Conservation (phyloP, 2,329 filamentous ascomycete species). For the Neofusicoccum umdonicola region DNA sequence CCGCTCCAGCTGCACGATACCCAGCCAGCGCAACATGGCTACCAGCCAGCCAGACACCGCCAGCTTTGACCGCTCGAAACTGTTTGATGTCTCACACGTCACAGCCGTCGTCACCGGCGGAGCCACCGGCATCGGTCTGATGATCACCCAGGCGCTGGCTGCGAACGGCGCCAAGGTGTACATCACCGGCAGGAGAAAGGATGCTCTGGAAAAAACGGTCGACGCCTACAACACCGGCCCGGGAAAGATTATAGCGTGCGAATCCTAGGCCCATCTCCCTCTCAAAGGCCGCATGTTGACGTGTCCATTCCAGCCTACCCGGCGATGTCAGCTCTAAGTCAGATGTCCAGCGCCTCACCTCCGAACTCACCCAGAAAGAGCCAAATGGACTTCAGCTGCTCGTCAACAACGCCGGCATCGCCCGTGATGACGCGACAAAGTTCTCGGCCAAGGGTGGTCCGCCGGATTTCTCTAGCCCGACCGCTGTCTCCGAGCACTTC, state of each 20-base stretch:
- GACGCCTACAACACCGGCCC: constrained; percentile 47
- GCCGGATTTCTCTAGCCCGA: constrained; percentile 43
- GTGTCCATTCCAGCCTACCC: constrained; percentile 28
- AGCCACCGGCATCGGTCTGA: constrained; percentile 43
- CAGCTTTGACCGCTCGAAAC: constrained; percentile 40
- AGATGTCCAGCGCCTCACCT: constrained; percentile 43
- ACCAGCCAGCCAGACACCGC: constrained; percentile 33
- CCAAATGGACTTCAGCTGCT: constrained; percentile 54
- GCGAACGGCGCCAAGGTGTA: constrained; percentile 37
- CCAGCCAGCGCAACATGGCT: constrained; percentile 29
- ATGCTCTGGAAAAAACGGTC: constrained; percentile 40
- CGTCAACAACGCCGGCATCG: constrained; percentile 55
- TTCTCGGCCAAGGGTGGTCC: constrained; percentile 50
- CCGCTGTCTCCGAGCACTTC: constrained; percentile 52
- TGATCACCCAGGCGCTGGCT: constrained; percentile 38
- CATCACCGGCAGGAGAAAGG: constrained; percentile 34
- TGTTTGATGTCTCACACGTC: constrained; percentile 48
- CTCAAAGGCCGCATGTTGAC: not conserved
- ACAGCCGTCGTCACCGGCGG: constrained; percentile 48
- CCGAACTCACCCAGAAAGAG: constrained; percentile 46
- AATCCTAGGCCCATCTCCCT: not conserved
- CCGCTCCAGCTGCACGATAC: constrained; percentile 15
- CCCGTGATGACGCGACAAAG: constrained; percentile 52
- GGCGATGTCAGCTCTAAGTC: constrained; percentile 54
- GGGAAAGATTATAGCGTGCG: constrained; percentile 48